A percentile compares a stretch with the other conserved stretches of the same genome.
Conservation (phyloP, 257 asterid genomes). For the Solanum etuberosum region DNA sequence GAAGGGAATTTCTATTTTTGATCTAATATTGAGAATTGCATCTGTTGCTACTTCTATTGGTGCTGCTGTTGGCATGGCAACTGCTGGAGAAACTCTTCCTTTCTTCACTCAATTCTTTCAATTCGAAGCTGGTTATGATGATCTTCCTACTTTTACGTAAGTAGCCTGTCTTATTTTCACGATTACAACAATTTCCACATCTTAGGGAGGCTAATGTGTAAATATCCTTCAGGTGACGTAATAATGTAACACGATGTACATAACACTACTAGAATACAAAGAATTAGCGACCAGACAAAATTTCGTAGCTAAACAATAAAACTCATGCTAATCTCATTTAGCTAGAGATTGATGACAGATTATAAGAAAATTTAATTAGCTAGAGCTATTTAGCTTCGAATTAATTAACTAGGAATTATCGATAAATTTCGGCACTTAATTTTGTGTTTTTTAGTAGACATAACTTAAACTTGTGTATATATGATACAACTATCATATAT, state of each 20-base stretch:
- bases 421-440: too few species aligned
- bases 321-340: neutral
- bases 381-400: neutral
- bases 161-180: neutral
- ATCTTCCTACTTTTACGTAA: conserved; percentile 66
- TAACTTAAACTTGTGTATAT: neutral
- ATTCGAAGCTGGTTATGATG: conserved; percentile 18
- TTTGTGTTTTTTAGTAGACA: neutral
- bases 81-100: conserved; percentile 28
- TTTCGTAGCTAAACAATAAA: neutral
- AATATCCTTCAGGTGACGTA: neutral
- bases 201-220: neutral
- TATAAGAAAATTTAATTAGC: too few species aligned
- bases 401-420: neutral
- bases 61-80: conserved; percentile 32
- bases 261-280: too few species aligned
- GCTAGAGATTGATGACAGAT: too few species aligned
- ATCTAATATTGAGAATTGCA: conserved; percentile 22
- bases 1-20: conserved; percentile 19
- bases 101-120: conserved; percentile 25
- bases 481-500: neutral
- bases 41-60: conserved; percentile 17
- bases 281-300: too few species aligned
- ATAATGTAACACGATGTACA: neutral
- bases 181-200: neutral